phyloP scores from a whole-genome alignment of 441 rosid genomes.

The Sinapis alba region DNA sequence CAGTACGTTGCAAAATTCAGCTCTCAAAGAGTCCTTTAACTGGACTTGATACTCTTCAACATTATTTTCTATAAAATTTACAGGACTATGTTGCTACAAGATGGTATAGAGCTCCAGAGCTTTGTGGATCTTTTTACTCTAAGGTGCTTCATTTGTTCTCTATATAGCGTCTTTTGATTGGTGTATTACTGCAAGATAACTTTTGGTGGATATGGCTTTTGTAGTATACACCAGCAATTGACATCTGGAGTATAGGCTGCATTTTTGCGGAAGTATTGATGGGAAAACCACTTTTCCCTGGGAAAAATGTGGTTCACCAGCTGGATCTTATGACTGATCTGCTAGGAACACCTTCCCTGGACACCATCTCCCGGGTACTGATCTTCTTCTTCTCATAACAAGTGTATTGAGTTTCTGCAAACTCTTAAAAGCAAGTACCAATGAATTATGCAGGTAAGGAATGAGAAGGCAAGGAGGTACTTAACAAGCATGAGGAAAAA shows the following conservation, averaged over 20 bases:
- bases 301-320: slow-evolving; percentile 93
- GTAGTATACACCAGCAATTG: slow-evolving; percentile 98
- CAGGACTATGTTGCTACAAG: slow-evolving; percentile 95
- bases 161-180: neutral
- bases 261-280: slow-evolving; percentile 92
- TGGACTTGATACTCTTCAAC: slow-evolving; percentile 14
- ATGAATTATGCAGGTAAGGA: slow-evolving; percentile 64
- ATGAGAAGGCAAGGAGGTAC: slow-evolving; percentile 94
- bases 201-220: slow-evolving; percentile 26
- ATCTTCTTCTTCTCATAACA: slow-evolving; percentile 12
- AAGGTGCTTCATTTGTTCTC: slow-evolving; percentile 53
- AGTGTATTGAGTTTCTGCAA: neutral
- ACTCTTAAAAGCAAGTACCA: neutral
- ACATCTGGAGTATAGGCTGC: slow-evolving; percentile 98
- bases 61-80: slow-evolving; percentile 17
- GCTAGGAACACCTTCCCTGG: slow-evolving; percentile 90
- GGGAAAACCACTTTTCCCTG: slow-evolving; percentile 90
- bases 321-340: slow-evolving; percentile 92
- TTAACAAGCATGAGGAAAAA: slow-evolving; percentile 95
- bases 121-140: slow-evolving; percentile 94
- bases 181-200: neutral
- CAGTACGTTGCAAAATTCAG: slow-evolving; percentile 46
- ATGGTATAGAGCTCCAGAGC: slow-evolving; percentile 97
- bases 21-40: neutral
- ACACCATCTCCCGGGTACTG: slow-evolving; percentile 81